phyloP scores from a whole-genome alignment of 192 early-diverging fungal species.

The Coemansia sp. region DNA sequence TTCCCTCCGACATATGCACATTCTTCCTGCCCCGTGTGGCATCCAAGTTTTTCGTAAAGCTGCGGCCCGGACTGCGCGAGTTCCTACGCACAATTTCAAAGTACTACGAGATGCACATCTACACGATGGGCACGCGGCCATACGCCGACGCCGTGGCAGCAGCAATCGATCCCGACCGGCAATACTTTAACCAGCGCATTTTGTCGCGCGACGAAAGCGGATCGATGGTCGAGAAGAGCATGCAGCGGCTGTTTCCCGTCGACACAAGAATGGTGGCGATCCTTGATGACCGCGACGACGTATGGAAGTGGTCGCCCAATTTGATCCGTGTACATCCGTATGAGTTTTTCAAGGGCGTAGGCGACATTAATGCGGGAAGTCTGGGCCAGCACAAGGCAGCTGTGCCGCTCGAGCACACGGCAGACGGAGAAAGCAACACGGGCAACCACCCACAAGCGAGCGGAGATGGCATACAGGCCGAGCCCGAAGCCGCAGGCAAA shows the following conservation, averaged over 20 bases:
- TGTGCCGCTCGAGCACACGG: constrained; percentile 3
- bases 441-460: constrained; percentile 21
- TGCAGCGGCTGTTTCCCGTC: constrained; percentile 86
- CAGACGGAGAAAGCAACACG: constrained; percentile 5
- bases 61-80: constrained; percentile 77
- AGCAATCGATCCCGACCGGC: constrained; percentile 79
- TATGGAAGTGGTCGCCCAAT: constrained; percentile 91
- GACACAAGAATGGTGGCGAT: constrained; percentile 96
- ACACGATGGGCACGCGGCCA: constrained; percentile 95
- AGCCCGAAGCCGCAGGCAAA: constrained; percentile 4
- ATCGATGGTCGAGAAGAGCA: constrained; percentile 75
- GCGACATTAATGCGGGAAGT: constrained; percentile 87
- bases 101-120: constrained; percentile 95
- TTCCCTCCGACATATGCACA: constrained; percentile 66
- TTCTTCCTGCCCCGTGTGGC: constrained; percentile 70
- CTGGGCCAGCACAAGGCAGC: constrained; percentile 5
- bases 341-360: constrained; percentile 90
- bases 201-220: constrained; percentile 91
- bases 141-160: constrained; percentile 89
- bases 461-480: constrained; percentile 24
- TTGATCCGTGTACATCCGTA: constrained; percentile 88
- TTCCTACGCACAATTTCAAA: constrained; percentile 71
- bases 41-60: constrained; percentile 80
- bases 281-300: constrained; percentile 93
- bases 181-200: constrained; percentile 83